Base-by-base conservation (phyloP, 345 rosid species). In the Citrus sp. region DNA sequence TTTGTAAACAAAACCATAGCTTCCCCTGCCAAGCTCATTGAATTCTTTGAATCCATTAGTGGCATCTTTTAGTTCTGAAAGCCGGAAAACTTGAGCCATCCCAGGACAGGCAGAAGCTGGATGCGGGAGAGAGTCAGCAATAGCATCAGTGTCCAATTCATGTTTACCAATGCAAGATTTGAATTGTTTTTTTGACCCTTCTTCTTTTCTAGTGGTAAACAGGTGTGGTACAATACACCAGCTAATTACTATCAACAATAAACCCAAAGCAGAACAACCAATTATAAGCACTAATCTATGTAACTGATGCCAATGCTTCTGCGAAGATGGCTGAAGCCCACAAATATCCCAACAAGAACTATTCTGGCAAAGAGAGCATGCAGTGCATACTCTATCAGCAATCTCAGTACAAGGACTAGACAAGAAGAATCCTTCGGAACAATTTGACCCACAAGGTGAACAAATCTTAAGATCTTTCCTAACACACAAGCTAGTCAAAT, bases 1-100 rank as follows among this genome's bases (percentile, higher is more conserved):
- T 80, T 88, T 93, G 82, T 93, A 95, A 75, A 93, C 99, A 38
- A 95, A 95, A 66, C 99, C 96, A 46, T 89, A 93, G 84, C 93
- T 93, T 82, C 98, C 98, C 78, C 96, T 83, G 2, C 98, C 98
- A 56, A 95, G 89, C 87, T 90, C 97, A 37, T 91, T 95, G 84
- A 95, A 95, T 84, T 95, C 97, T 81, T 92, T 95, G 86, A 95
- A 95, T 16, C 98, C 98, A 71, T 93, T 92, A 5, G 99, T 93
- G 8, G 94, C 97, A 60, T 95, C 99, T 85, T 92, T 95, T 7
- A 95, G 84, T 86, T 95, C 98, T 6, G 92, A 87, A 35, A 95
- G 92, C 63, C 98, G 82, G 79, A 92, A 95, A 62, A 91, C 87
- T 80, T 91, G 99, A 75, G 98, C 96, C 55, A 79, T 75, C 13